These are phyloP conservation scores for Entomortierella beljakovae DNA, from an alignment of 192 early-diverging fungal genomes.

Conservation along the genomic window DNA sequence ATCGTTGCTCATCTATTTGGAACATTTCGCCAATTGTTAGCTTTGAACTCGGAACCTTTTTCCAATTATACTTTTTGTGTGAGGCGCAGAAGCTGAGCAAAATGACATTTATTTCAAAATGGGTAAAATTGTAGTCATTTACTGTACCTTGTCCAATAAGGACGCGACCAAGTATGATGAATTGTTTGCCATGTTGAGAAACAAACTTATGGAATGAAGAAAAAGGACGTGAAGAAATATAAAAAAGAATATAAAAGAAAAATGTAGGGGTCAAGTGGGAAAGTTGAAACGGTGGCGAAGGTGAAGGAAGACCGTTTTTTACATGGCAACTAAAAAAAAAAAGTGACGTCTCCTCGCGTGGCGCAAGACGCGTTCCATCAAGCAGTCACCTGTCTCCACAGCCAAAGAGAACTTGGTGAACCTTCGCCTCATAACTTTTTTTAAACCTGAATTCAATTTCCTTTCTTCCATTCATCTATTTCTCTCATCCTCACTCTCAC, in stretches of 20 bases:
- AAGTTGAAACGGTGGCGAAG: not conserved
- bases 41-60: too few species aligned
- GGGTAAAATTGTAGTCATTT: not conserved
- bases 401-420: too few species aligned
- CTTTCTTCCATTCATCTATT: not conserved
- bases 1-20: slow-evolving; percentile 62
- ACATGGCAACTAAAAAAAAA: not conserved
- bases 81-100: not conserved
- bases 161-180: slow-evolving; percentile 74
- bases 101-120: too few species aligned
- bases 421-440: not conserved
- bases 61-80: too few species aligned
- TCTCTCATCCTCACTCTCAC: not conserved
- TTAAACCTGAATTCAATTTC: too few species aligned
- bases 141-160: slow-evolving; percentile 76
- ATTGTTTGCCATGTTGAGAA: slow-evolving; percentile 56
- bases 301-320: not conserved
- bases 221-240: not conserved
- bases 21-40: not conserved
- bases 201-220: not conserved
- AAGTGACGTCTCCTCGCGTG: slow-evolving; percentile 2
- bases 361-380: not conserved
- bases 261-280: too few species aligned
- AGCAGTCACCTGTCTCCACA: too few species aligned
- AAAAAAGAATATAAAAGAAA: not conserved